phyloP scores from a whole-genome alignment of 78 protist species.

The Dictyostelium purpureum region DNA sequence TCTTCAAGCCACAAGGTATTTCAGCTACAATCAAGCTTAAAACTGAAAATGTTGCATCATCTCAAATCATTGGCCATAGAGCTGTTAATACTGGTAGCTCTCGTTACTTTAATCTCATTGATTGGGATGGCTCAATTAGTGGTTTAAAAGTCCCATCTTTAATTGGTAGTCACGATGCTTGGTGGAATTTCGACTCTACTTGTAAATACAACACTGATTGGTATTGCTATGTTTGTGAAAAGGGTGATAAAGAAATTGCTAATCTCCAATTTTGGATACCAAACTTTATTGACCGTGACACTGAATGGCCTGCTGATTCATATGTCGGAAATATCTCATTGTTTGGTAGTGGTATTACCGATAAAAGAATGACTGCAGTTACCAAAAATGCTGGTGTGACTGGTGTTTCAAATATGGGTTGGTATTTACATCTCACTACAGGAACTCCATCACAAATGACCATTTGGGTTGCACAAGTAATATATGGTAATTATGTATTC shows the following conservation, averaged over 20 bases:
- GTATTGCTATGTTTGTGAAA: constrained; percentile 12
- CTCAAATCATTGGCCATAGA: constrained; percentile 37
- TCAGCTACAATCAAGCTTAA: constrained; percentile 17
- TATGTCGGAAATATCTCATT: constrained; percentile 9
- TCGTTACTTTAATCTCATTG: constrained; percentile 58
- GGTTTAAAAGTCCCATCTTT: neutral
- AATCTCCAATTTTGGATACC: neutral
- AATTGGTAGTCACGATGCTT: constrained; percentile 16
- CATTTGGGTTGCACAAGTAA: neutral
- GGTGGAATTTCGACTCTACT: constrained; percentile 56
- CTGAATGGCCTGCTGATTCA: too few relatives aligned
- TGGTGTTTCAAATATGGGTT: constrained; percentile 35
- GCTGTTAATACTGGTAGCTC: constrained; percentile 37
- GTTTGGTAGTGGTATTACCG: constrained; percentile 27
- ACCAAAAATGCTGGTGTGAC: constrained; percentile 47
- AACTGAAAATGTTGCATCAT: neutral
- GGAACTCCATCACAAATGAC: constrained; percentile 19
- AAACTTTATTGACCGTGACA: neutral
- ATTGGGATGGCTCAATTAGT: constrained; percentile 54
- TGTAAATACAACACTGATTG: constrained; percentile 29
- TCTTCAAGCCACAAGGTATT: constrained; percentile 78
- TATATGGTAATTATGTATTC: constrained; percentile 4
- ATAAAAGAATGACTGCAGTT: neutral
- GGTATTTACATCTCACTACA: constrained; percentile 14
- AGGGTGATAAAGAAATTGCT: constrained; percentile 1